phyloP scores from a whole-genome alignment of 306 rosid species.

The Chamaecrista fasciculata region DNA sequence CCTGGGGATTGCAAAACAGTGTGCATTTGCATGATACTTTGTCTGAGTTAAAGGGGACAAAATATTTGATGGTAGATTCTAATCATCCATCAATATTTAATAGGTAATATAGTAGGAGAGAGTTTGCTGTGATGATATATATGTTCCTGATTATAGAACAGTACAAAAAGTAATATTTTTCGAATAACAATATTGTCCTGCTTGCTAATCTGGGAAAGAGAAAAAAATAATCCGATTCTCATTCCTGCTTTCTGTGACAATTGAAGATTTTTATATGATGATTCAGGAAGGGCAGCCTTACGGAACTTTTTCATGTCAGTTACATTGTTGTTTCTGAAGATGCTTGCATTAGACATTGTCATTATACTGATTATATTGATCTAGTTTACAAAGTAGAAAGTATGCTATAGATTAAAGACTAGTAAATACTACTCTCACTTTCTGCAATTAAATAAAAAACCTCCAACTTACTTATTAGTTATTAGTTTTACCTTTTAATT shows the following conservation, averaged over 20 bases:
- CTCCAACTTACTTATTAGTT: conserved; percentile 3
- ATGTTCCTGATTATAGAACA: conserved; percentile 5
- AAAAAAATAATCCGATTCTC: neutral
- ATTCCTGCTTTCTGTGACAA: conserved; percentile 13
- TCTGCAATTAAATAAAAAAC: neutral
- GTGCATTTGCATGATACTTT: neutral
- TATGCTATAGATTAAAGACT: neutral
- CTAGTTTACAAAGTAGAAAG: conserved; percentile 12
- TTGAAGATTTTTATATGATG: conserved; percentile 35
- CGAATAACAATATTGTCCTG: neutral
- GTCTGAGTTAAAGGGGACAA: conserved; percentile 8
- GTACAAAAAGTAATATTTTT: conserved; percentile 12
- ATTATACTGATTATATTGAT: conserved; percentile 27
- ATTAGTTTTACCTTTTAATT: neutral
- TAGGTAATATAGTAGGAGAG: neutral
- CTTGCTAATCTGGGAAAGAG: neutral
- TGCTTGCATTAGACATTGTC: neutral
- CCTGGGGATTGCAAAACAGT: neutral
- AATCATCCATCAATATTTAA: neutral
- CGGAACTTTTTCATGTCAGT: conserved; percentile 57
- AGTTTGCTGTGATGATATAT: neutral
- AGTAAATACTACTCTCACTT: neutral
- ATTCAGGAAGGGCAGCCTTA: conserved; percentile 93
- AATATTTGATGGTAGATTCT: conserved; percentile 17
- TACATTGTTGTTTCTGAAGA: conserved; percentile 41